A percentile compares a stretch with the other conserved stretches of the same genome.
phyloP scores from a whole-genome alignment of 75 land plant species.

The Azolla pinnata region DNA sequence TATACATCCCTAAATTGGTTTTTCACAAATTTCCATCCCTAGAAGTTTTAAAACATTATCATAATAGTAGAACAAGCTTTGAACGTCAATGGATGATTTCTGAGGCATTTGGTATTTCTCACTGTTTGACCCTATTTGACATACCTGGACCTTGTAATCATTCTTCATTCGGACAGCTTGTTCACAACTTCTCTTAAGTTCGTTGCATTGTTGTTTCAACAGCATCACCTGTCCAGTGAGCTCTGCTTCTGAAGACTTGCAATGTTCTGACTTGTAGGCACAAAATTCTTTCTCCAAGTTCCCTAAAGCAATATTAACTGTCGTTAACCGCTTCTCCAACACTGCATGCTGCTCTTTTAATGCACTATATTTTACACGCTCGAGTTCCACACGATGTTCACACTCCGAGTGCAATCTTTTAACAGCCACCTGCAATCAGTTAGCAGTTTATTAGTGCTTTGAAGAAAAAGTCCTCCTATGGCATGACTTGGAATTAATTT shows the following conservation, averaged over 20 bases:
- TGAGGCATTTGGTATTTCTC: too few relatives aligned
- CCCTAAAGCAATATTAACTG: constrained; percentile 9
- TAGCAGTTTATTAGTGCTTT: too few relatives aligned
- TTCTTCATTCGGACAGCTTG: constrained; percentile 6
- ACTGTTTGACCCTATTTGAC: too few relatives aligned
- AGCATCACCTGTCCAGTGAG: constrained; percentile 12
- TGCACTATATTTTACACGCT: constrained; percentile 6
- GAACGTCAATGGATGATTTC: too few relatives aligned
- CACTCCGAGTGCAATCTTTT: constrained; percentile 25
- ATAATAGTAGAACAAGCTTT: background rate
- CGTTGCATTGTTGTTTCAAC: constrained; percentile 19
- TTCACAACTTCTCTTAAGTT: constrained; percentile 14
- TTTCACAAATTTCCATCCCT: background rate
- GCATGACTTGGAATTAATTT: too few relatives aligned
- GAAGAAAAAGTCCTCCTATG: too few relatives aligned
- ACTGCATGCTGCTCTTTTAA: constrained; percentile 19
- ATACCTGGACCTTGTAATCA: constrained; percentile 27
- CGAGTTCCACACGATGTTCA: constrained; percentile 18
- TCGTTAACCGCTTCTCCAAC: constrained; percentile 15
- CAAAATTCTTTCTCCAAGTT: constrained; percentile 21
- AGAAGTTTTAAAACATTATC: background rate
- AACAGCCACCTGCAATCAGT: constrained; percentile 18
- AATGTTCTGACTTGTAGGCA: constrained; percentile 10
- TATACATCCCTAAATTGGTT: background rate
- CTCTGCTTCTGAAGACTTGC: constrained; percentile 17